Base-by-base conservation (phyloP, 1,284 basidiomycete species). In the Ustilago loliicola region DNA sequence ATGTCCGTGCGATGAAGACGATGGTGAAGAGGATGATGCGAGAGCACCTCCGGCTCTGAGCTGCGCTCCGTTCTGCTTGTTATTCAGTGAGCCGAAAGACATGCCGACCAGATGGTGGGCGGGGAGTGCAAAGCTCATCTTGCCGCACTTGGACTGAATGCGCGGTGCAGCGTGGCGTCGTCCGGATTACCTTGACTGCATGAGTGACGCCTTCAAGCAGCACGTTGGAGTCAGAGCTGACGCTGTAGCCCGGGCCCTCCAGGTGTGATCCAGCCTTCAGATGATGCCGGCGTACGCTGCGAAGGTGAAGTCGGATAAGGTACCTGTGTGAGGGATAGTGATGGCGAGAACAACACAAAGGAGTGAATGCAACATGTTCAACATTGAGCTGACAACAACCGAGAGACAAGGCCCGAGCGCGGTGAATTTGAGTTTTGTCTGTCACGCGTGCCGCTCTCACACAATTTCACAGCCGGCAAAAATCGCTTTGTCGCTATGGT, bases 91-190 rank as follows among this genome's bases (percentile, higher is more conserved):
- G 0, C 17, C 23, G 13, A 66, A 34, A 4, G 66, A 30, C 47
- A 53, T 36, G 47, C 57, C 29, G 17, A 56, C 34, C 59, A 66
- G 30, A 19, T 57, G 58, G 51, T 66, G 64, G 25, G 63, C 34
- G 21, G 69, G 69, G 15, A 72, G 52, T 9, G 64, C 69, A 45
- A 72, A 72, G 54, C 63, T 66, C 69, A 72, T 72, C 10, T 47
- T 48, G 25, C 48, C 47, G 57, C 45, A n/a, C 32, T n/a, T 25
- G 2, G 30, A 50, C 6, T 50, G 27, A 19, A 34, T 34, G 42
- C 40, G 48, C 25, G n/a, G 25, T 29, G 52, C 30, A 45, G 56
- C 38, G 42, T 25, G 15, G 34, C 29, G 48, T 30, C 23, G 42
- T 48, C 27, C 3, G 42, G 15, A 15, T 25, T 21, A 57, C 19